Conservation (phyloP, 2,329 filamentous ascomycete species). For the Tolypocladium guangdongense region DNA sequence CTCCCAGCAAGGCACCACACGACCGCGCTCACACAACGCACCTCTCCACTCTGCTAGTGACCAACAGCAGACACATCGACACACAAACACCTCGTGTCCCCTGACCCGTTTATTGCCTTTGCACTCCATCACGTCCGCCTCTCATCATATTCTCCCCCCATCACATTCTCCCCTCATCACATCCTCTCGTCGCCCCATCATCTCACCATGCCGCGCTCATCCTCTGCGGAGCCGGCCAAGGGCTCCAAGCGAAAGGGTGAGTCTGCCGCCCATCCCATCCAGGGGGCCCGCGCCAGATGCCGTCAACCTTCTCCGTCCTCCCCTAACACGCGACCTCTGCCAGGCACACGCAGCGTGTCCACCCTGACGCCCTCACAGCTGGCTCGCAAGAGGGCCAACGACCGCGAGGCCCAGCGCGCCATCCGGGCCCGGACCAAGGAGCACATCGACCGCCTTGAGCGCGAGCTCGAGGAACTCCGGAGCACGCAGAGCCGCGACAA, state of each 20-base stretch:
- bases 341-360: conserved; percentile 65
- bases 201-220: conserved; percentile 27
- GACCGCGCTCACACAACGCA: neutral
- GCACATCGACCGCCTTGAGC: conserved; percentile 71
- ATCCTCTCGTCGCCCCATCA: too few relatives aligned
- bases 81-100: neutral
- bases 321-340: neutral
- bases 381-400: conserved; percentile 82
- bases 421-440: conserved; percentile 80
- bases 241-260: conserved; percentile 35
- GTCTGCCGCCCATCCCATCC: conserved; percentile 3
- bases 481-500: conserved; percentile 36
- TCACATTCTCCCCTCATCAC: too few relatives aligned
- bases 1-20: neutral
- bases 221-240: conserved; percentile 32
- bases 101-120: too few relatives aligned
- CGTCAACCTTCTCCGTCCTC: too few relatives aligned
- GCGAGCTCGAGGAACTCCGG: conserved; percentile 61
- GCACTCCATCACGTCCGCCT: neutral
- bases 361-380: conserved; percentile 82
- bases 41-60: neutral
- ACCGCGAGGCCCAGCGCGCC: conserved; percentile 79
- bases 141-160: too few relatives aligned
- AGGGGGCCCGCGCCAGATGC: neutral
- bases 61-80: neutral